Evolutionary conservation across 2,329 filamentous ascomycete species (phyloP).

Genomic region (Ophiocordyceps camponoti-floridani): DNA sequence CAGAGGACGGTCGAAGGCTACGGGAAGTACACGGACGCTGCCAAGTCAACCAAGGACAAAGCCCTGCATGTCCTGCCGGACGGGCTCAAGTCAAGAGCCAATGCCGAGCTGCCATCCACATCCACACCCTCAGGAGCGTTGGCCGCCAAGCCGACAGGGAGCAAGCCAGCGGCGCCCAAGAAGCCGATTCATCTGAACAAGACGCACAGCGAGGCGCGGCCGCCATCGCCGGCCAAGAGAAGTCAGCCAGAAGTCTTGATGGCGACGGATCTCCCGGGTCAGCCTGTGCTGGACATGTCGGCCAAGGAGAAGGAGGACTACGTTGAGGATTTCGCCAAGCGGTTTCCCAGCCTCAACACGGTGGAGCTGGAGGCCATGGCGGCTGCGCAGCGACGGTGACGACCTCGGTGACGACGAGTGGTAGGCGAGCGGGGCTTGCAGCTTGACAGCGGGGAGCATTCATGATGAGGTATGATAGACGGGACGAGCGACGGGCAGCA

Average conservation of each 20-base stretch:
- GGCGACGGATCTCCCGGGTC: constrained; percentile 26
- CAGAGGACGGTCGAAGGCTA: constrained; percentile 73
- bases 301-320: constrained; percentile 46
- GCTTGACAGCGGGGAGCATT: background rate
- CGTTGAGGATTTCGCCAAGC: constrained; percentile 55
- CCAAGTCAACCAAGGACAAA: constrained; percentile 20
- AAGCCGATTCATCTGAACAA: constrained; percentile 45
- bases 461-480: background rate
- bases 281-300: constrained; percentile 35
- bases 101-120: constrained; percentile 3
- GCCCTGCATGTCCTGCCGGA: constrained; percentile 24
- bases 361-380: constrained; percentile 61
- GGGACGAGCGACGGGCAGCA: background rate
- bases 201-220: constrained; percentile 23
- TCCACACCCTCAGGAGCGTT: constrained; percentile 4
- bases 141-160: constrained; percentile 9
- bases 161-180: constrained; percentile 36
- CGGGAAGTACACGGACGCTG: constrained; percentile 59
- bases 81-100: constrained; percentile 12
- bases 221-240: constrained; percentile 27
- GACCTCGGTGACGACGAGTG: background rate
- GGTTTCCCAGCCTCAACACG: constrained; percentile 69
- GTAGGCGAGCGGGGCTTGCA: background rate
- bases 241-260: constrained; percentile 20
- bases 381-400: background rate